Percentiles rank a stretch among this genome's conserved stretches.
phyloP scores from a whole-genome alignment of 1,284 basidiomycete species.

The Boletellus deceptivus region DNA sequence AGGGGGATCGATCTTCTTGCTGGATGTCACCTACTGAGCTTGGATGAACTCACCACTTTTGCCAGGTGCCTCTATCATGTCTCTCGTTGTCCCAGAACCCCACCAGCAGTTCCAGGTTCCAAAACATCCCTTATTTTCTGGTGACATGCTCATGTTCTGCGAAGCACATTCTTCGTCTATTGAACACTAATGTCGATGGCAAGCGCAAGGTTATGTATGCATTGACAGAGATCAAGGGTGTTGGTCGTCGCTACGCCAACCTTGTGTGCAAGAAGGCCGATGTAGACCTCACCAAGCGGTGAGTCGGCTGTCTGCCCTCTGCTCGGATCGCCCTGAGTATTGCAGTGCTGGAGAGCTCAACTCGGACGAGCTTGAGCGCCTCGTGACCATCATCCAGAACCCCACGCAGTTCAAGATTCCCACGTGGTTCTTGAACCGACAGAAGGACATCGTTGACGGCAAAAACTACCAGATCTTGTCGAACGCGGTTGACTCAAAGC shows the following conservation, averaged over 20 bases:
- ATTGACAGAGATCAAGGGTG: constrained; percentile 99
- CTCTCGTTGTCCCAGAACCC: constrained; percentile 89
- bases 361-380: constrained; percentile 96
- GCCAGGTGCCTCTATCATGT: constrained; percentile 54
- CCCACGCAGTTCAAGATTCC: constrained; percentile 99
- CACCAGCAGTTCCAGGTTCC: constrained; percentile 90
- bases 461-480: constrained; percentile 97
- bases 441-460: constrained; percentile 97
- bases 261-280: constrained; percentile 99
- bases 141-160: constrained; percentile 5
- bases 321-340: not conserved
- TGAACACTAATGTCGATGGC: constrained; percentile 99
- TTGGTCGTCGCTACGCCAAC: constrained; percentile 98
- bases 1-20: constrained; percentile 3
- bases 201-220: constrained; percentile 99
- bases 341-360: constrained; percentile 88
- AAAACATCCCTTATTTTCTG: not conserved
- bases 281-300: constrained; percentile 99
- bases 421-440: constrained; percentile 98
- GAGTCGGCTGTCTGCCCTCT: constrained; percentile 32
- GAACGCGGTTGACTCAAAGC: constrained; percentile 97
- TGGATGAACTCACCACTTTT: constrained; percentile 20
- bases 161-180: constrained; percentile 95
- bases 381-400: constrained; percentile 99
- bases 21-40: constrained; percentile 17